Base-by-base conservation (phyloP, 2,329 filamentous ascomycete species). In the Pseudonectria buxi region DNA sequence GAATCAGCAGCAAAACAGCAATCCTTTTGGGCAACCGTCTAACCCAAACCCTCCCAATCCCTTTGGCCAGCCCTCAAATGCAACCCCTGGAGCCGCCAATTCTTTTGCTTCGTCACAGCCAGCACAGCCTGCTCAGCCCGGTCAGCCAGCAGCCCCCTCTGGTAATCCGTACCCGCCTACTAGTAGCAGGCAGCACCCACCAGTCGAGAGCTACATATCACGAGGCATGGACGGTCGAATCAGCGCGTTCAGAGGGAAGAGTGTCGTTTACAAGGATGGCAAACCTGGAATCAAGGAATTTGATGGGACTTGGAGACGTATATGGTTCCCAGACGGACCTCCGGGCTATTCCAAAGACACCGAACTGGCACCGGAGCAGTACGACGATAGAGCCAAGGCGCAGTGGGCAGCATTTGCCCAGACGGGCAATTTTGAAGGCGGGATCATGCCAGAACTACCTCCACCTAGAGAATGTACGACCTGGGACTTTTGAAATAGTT, bases 391-490 rank as follows among this genome's bases (percentile, higher is more conserved):
- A 38, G 71, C 76, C 14, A 75, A 75, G 51, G 68, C 67, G 26
- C 71, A 76, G 30, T 94, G 89, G 63, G 65, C 68, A 39, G 68
- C 72, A 29, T 79, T 88, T 54, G 65, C 71, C 30, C 68, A 76
- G 44, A 75, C 74, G 14, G 86, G 86, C 1, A 61, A 57, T 24
- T 95, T 94, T 57, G 69, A 74, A 28, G 77, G 78, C 25, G 82
- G 81, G 1, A 51, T 79, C 6, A 83, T 95, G 64, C 89, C 89
- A 0, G 71, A 83, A 48, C 64, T 87, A 30, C 86, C 89, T 14
- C 89, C 89, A 0, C 81, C 80, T 59, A 71, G 78, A 42, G 86
- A 90, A 53, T 90, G 80, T 69, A 80, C 78, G 46, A 61, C 65
- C 18, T 90, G 83, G 74, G 77, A 86, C 54, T 80, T 90, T 50